phyloP scores from a whole-genome alignment of 2,329 filamentous ascomycete genomes.

The Onygena corvina region DNA sequence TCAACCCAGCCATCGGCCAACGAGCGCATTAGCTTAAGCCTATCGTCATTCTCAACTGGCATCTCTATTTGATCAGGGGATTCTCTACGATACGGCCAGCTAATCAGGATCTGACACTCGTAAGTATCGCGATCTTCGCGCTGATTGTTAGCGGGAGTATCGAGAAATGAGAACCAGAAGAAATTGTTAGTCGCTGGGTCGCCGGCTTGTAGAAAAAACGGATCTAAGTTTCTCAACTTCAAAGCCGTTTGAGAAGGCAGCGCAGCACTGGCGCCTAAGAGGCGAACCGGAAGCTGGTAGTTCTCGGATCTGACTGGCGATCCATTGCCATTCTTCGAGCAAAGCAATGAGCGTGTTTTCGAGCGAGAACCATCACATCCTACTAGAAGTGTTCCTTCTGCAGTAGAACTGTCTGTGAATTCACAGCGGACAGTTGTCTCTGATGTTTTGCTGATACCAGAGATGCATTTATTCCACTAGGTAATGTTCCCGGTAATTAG shows the following conservation, averaged over 20 bases:
- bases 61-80: constrained; percentile 31
- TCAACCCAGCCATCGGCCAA: constrained; percentile 40
- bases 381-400: constrained; percentile 36
- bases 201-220: constrained; percentile 45
- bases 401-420: constrained; percentile 39
- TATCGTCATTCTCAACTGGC: constrained; percentile 31
- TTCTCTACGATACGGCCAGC: constrained; percentile 38
- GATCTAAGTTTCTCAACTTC: constrained; percentile 39
- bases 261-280: constrained; percentile 38
- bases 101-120: constrained; percentile 40
- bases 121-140: constrained; percentile 29
- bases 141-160: constrained; percentile 24
- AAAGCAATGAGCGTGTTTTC: constrained; percentile 28
- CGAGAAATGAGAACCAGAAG: constrained; percentile 39
- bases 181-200: constrained; percentile 42
- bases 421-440: constrained; percentile 29
- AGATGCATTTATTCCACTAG: constrained; percentile 35
- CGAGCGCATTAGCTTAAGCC: constrained; percentile 33
- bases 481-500: neutral
- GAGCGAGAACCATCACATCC: constrained; percentile 43
- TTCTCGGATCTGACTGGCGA: constrained; percentile 18
- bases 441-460: constrained; percentile 15
- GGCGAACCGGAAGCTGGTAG: constrained; percentile 37
- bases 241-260: constrained; percentile 33
- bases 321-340: constrained; percentile 13